Conservation (phyloP, 2,329 filamentous ascomycete genomes). For the Lachnellula arida region DNA sequence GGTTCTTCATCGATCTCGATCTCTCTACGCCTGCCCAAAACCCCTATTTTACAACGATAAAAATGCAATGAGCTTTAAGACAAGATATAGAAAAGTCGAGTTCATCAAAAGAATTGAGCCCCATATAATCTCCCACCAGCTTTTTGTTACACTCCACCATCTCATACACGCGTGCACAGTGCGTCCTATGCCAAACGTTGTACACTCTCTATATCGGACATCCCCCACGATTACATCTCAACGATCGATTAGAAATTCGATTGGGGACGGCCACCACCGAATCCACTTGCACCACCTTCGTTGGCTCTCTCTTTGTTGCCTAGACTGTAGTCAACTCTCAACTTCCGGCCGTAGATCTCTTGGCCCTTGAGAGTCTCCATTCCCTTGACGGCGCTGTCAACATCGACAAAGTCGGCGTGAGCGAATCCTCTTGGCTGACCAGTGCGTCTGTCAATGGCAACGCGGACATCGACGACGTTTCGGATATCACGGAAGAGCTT, state of each 20-base stretch:
- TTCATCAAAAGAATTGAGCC: conserved; percentile 6
- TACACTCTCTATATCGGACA: background rate
- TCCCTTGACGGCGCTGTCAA: conserved; percentile 59
- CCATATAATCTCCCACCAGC: conserved; percentile 6
- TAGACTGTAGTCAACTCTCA: conserved; percentile 59
- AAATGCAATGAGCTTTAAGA: conserved; percentile 21
- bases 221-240: background rate
- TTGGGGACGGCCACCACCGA: background rate
- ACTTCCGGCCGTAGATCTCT: conserved; percentile 58
- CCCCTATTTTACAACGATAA: conserved; percentile 25
- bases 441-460: conserved; percentile 76
- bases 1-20: conserved; percentile 7
- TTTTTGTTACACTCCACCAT: conserved; percentile 23
- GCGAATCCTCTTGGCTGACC: conserved; percentile 80
- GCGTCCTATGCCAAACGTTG: background rate
- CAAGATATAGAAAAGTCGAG: conserved; percentile 20
- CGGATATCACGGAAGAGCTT: conserved; percentile 66
- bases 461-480: conserved; percentile 70
- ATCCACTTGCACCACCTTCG: background rate
- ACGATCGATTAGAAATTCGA: background rate
- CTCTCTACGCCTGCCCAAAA: conserved; percentile 17
- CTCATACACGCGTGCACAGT: conserved; percentile 10
- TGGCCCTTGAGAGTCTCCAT: conserved; percentile 51
- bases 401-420: conserved; percentile 72
- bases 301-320: background rate